Percentiles rank a stretch among this genome's conserved stretches.
These are phyloP conservation scores for Athelia psychrophila DNA, from an alignment of 1,284 basidiomycete species.

Conservation along the genomic window DNA sequence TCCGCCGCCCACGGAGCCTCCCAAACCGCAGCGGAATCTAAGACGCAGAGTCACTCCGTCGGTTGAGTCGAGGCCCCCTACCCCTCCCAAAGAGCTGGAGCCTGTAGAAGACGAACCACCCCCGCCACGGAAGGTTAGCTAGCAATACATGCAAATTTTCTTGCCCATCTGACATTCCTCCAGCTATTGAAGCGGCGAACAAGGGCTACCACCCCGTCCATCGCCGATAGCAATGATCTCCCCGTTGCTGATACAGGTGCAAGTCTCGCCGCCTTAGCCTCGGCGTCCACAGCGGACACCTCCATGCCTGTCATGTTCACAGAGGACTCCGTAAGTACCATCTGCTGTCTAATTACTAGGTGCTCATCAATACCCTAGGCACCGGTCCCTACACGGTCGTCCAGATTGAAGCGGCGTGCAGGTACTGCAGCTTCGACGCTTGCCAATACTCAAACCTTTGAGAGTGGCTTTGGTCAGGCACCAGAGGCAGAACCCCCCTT, in stretches of 20 bases:
- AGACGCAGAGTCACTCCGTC: conserved; percentile 24
- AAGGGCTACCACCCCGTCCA: not conserved
- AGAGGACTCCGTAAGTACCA: not conserved
- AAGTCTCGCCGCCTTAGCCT: not conserved
- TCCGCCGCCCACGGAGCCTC: conserved; percentile 9
- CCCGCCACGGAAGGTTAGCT: not conserved
- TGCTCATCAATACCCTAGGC: conserved; percentile 1
- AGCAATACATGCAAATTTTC: not conserved
- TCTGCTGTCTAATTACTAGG: not conserved
- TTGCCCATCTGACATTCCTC: not conserved
- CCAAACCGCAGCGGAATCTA: conserved; percentile 20
- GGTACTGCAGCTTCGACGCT: conserved; percentile 18
- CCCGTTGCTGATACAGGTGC: not conserved
- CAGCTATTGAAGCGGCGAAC: not conserved
- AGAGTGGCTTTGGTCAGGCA: conserved; percentile 17
- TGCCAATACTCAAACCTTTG: conserved; percentile 9
- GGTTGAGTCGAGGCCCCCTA: conserved; percentile 30
- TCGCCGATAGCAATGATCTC: not conserved
- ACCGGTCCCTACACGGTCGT: conserved; percentile 22
- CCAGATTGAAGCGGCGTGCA: conserved; percentile 38
- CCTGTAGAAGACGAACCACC: not conserved
- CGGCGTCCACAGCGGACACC: not conserved
- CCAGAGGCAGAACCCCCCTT: conserved; percentile 47
- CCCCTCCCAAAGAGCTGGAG: conserved; percentile 14
- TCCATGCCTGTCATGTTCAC: conserved; percentile 4